phyloP scores from a whole-genome alignment of 2,329 filamentous ascomycete species.

The Paramyrothecium sp. region DNA sequence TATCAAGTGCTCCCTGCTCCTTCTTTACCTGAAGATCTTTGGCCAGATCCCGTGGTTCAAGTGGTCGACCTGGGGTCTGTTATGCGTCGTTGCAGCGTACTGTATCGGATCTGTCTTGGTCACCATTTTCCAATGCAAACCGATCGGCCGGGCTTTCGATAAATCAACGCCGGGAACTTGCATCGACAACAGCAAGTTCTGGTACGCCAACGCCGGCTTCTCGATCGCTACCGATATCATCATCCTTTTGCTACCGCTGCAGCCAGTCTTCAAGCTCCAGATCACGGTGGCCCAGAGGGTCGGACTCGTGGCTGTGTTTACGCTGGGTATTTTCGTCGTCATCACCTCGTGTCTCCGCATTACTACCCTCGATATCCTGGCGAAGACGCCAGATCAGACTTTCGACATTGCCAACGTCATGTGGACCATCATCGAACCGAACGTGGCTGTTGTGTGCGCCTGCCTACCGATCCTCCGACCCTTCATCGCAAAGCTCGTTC shows the following conservation, averaged over 20 bases:
- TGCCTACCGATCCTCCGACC: constrained; percentile 37
- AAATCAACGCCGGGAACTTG: constrained; percentile 37
- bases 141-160: constrained; percentile 39
- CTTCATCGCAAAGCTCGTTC: constrained; percentile 21
- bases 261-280: constrained; percentile 41
- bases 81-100: constrained; percentile 20
- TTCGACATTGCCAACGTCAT: constrained; percentile 29
- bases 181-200: constrained; percentile 41
- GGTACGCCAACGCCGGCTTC: constrained; percentile 45
- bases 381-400: constrained; percentile 25
- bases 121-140: constrained; percentile 24
- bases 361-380: constrained; percentile 22
- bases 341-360: constrained; percentile 28
- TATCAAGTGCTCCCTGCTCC: constrained; percentile 29
- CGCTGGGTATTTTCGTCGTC: constrained; percentile 33
- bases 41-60: constrained; percentile 22
- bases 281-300: constrained; percentile 34
- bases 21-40: constrained; percentile 32
- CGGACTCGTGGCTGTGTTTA: constrained; percentile 34
- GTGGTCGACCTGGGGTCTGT: constrained; percentile 20
- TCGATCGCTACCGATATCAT: constrained; percentile 44
- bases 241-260: constrained; percentile 42
- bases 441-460: constrained; percentile 35
- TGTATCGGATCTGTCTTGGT: constrained; percentile 23
- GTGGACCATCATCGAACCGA: constrained; percentile 39